Evolutionary conservation across 805 yeast species (phyloP).

Genomic region (Suhomyces kilbournensis): DNA sequence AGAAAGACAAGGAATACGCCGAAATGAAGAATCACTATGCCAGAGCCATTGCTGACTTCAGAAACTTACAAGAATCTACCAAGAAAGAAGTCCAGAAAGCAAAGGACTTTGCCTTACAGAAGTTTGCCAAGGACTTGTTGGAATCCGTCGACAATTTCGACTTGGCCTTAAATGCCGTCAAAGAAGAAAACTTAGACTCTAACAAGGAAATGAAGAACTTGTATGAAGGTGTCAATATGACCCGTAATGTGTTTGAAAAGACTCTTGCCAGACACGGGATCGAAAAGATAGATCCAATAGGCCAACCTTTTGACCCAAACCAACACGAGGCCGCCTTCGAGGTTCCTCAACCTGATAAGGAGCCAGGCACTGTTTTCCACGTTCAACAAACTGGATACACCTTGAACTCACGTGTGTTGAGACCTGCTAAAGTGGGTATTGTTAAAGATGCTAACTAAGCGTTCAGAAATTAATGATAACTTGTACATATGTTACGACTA

Average conservation of each 20-base stretch:
- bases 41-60: constrained; percentile 86
- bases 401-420: constrained; percentile 79
- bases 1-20: constrained; percentile 70
- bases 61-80: constrained; percentile 87
- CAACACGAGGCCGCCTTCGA: constrained; percentile 91
- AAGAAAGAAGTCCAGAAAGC: constrained; percentile 84
- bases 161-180: constrained; percentile 75
- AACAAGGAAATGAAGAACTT: constrained; percentile 68
- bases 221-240: constrained; percentile 88
- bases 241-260: constrained; percentile 79
- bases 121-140: constrained; percentile 83
- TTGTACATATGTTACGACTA: constrained; percentile 3
- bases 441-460: constrained; percentile 50
- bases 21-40: constrained; percentile 80
- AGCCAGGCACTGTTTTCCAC: constrained; percentile 88
- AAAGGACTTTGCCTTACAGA: constrained; percentile 85
- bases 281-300: constrained; percentile 75
- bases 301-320: constrained; percentile 86
- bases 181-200: constrained; percentile 54
- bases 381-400: constrained; percentile 91
- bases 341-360: constrained; percentile 79
- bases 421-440: constrained; percentile 96
- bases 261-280: constrained; percentile 80
- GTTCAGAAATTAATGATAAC: not conserved
- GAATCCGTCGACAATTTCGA: constrained; percentile 90